Evolutionary conservation across 2,329 filamentous ascomycete genomes (phyloP).

Genomic region (Phoma sp.): DNA sequence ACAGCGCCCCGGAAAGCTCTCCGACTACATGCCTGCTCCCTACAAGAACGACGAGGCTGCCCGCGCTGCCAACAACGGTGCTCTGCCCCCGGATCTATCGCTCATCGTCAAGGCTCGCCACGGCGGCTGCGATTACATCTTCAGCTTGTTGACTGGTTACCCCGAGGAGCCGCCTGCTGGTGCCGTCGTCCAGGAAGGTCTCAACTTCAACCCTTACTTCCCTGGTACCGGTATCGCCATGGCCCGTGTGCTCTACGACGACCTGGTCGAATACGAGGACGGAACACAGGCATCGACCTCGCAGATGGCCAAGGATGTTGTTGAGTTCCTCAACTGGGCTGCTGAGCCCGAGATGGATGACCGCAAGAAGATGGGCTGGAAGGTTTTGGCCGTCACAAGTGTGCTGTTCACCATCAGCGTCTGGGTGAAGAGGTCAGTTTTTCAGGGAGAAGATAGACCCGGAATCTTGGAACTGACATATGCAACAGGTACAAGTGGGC

Average conservation of each 20-base stretch:
- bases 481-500: slow-evolving; percentile 87
- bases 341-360: slow-evolving; percentile 99
- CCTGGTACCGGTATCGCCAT: slow-evolving; percentile 98
- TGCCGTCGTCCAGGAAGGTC: slow-evolving; percentile 80
- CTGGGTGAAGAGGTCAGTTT: slow-evolving; percentile 86
- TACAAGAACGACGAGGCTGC: slow-evolving; percentile 99
- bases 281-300: slow-evolving; percentile 92
- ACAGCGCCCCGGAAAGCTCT: slow-evolving; percentile 98
- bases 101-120: slow-evolving; percentile 98
- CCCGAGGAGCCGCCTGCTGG: slow-evolving; percentile 95
- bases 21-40: slow-evolving; percentile 91
- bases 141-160: slow-evolving; percentile 95
- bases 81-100: slow-evolving; percentile 94
- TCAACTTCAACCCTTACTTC: slow-evolving; percentile 99
- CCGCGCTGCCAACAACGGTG: slow-evolving; percentile 97
- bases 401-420: slow-evolving; percentile 86
- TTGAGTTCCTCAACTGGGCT: slow-evolving; percentile 99
- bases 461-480: slow-evolving; percentile 35
- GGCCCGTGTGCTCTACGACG: slow-evolving; percentile 98
- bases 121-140: slow-evolving; percentile 98
- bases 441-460: not conserved
- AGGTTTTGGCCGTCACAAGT: slow-evolving; percentile 83
- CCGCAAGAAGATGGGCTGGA: slow-evolving; percentile 99
- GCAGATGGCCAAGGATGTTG: slow-evolving; percentile 99
- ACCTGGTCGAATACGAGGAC: slow-evolving; percentile 97